phyloP scores from a whole-genome alignment of 2,329 filamentous ascomycete genomes.

The Penicillium decumbens region DNA sequence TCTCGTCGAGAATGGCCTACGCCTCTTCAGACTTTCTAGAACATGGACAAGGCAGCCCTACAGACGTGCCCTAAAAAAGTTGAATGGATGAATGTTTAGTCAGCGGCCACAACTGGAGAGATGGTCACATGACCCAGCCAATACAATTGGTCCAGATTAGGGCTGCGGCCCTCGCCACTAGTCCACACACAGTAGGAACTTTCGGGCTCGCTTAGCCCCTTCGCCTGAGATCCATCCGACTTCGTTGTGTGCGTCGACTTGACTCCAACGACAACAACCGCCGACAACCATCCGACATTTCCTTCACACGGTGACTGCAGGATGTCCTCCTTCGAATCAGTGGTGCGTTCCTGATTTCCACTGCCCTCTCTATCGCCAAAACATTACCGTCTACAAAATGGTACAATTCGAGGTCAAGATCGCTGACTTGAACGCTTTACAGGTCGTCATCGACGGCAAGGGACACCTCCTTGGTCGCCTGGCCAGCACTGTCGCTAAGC shows the following conservation, averaged over 20 bases:
- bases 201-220: slow-evolving; percentile 39
- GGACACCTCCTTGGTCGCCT: slow-evolving; percentile 99
- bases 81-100: slow-evolving; percentile 1
- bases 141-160: slow-evolving; percentile 33
- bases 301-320: slow-evolving; percentile 46
- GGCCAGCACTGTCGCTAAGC: slow-evolving; percentile 96
- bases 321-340: slow-evolving; percentile 64
- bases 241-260: slow-evolving; percentile 42
- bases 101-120: slow-evolving; percentile 1
- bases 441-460: slow-evolving; percentile 99
- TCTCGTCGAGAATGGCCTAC: background rate
- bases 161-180: slow-evolving; percentile 36
- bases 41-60: slow-evolving; percentile 19
- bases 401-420: slow-evolving; percentile 14
- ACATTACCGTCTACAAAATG: slow-evolving; percentile 9
- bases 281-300: slow-evolving; percentile 44
- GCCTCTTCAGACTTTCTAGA: slow-evolving; percentile 13
- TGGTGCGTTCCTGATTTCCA: slow-evolving; percentile 49
- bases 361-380: slow-evolving; percentile 9
- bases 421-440: slow-evolving; percentile 43
- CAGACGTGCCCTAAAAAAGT: slow-evolving; percentile 17
- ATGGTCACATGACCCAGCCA: background rate
- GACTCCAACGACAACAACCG: slow-evolving; percentile 46
- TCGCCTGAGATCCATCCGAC: slow-evolving; percentile 38
- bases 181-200: slow-evolving; percentile 35